Conservation (phyloP, 495 filamentous ascomycete genomes). For the Penicillium desertorum region DNA sequence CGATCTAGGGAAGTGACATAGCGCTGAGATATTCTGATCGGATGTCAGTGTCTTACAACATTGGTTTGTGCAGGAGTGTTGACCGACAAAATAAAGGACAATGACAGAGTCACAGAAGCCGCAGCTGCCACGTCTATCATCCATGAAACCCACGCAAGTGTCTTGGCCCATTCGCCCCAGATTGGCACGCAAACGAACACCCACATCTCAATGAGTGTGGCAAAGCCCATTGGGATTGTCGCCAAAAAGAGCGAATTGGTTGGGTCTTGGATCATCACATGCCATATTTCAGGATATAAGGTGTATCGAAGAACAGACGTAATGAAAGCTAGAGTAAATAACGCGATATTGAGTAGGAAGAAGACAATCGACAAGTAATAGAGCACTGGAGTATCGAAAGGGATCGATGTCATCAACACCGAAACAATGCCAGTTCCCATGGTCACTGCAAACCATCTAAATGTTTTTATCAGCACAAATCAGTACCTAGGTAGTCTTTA, state of each 20-base stretch:
- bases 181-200: slow-evolving; percentile 44
- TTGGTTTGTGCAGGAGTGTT: not conserved
- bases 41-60: not conserved
- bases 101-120: slow-evolving; percentile 36
- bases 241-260: slow-evolving; percentile 47
- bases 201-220: slow-evolving; percentile 53
- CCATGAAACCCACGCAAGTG: slow-evolving; percentile 47
- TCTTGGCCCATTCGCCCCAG: slow-evolving; percentile 39
- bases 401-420: slow-evolving; percentile 43
- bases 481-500: not conserved
- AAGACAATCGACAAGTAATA: slow-evolving; percentile 42
- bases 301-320: slow-evolving; percentile 47
- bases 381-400: slow-evolving; percentile 40
- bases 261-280: slow-evolving; percentile 47
- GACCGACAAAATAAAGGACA: slow-evolving; percentile 46
- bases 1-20: slow-evolving; percentile 38
- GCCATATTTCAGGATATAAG: slow-evolving; percentile 49
- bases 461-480: slow-evolving; percentile 1
- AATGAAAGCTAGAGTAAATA: slow-evolving; percentile 41
- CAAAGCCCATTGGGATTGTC: slow-evolving; percentile 50
- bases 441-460: slow-evolving; percentile 47
- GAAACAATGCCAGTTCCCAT: slow-evolving; percentile 54
- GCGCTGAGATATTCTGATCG: slow-evolving; percentile 36
- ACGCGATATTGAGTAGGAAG: slow-evolving; percentile 43
- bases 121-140: slow-evolving; percentile 45